Base-by-base conservation (phyloP, 768 basidiomycete species). In the Suillus placidus region DNA sequence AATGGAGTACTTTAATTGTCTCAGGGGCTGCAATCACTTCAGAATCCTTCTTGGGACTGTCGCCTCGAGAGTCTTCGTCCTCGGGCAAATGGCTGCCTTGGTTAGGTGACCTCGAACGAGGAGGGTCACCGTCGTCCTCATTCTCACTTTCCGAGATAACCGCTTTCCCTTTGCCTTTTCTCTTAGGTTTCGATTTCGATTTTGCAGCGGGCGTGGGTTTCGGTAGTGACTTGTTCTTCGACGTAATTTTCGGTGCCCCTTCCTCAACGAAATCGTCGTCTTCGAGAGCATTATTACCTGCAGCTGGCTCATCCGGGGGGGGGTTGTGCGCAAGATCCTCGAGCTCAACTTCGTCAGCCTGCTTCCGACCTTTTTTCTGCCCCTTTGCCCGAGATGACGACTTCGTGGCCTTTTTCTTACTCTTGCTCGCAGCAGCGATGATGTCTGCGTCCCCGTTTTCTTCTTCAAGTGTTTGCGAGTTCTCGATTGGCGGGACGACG, bases 91-190 rank as follows among this genome's bases (percentile, higher is more conserved):
- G 38, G 2, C 10, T 40, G 10, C 26, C 5, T 58, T 18, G 57
- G 9, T 16, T 30, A 20, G 38, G 38, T 30, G 45, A 45, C 18
- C 37, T 64, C 16, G 38, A 35, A 38, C 37, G 40, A 18, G 57
- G 35, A n/a, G 51, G 34, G 37, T 23, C 47, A 23, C 5, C 42
- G 23, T 6, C 58, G 40, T 70, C 72, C 13, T 71, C 70, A 18
- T 73, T 73, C 26, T 78, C 77, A 23, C 76, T 75, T 12, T 67
- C 68, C 23, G 73, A 69, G 40, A 74, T 57, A 16, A 74, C 60
- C 6, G 49, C 60, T 47, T 70, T 76, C 43, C 70, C 75, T 58
- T 80, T 78, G 51, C 67, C 75, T 55, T 80, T 78, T 56, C 66
- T 73, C 66, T 79, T 82, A 54, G 64, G 62, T 10, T 79, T 82